These are phyloP conservation scores for Fragosphaeria purpurea DNA, from an alignment of 2,329 filamentous ascomycete species.

Conservation along the genomic window DNA sequence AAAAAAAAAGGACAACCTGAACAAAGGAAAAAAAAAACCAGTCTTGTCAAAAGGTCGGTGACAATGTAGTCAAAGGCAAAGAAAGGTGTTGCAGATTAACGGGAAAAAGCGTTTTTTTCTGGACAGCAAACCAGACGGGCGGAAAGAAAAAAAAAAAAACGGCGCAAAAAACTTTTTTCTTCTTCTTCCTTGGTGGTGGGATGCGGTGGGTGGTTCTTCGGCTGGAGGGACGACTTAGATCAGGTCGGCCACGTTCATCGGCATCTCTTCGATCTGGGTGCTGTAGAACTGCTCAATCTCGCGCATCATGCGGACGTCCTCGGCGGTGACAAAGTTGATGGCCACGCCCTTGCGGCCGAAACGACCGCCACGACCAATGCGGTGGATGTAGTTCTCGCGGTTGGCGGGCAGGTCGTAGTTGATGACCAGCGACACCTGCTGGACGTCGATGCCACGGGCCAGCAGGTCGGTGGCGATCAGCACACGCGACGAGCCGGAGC, in stretches of 20 bases:
- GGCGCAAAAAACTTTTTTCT: neutral
- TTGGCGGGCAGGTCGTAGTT: slow-evolving; percentile 99
- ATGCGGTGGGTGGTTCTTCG: too few species aligned
- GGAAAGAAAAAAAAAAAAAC: neutral
- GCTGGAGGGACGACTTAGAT: slow-evolving; percentile 40
- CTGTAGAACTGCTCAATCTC: slow-evolving; percentile 99
- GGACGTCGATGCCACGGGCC: slow-evolving; percentile 99
- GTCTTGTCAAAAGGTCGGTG: neutral
- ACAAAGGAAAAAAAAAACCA: neutral
- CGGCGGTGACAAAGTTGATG: slow-evolving; percentile 99
- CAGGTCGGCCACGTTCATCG: slow-evolving; percentile 79
- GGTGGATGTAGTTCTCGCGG: slow-evolving; percentile 99
- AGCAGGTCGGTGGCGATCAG: slow-evolving; percentile 96
- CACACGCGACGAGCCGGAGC: slow-evolving; percentile 95
- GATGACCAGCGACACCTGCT: slow-evolving; percentile 99
- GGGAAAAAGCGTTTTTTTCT: too few species aligned
- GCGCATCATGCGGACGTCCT: slow-evolving; percentile 99
- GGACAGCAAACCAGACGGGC: neutral
- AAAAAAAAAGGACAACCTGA: neutral
- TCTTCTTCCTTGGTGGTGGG: neutral
- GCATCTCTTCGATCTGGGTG: slow-evolving; percentile 99
- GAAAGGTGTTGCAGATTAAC: too few species aligned
- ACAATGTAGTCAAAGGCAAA: too few species aligned
- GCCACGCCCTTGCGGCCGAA: slow-evolving; percentile 99
- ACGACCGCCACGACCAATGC: slow-evolving; percentile 98